Base-by-base conservation (phyloP, 352 stramenopile species). In the Globisporangium heterothallicum region DNA sequence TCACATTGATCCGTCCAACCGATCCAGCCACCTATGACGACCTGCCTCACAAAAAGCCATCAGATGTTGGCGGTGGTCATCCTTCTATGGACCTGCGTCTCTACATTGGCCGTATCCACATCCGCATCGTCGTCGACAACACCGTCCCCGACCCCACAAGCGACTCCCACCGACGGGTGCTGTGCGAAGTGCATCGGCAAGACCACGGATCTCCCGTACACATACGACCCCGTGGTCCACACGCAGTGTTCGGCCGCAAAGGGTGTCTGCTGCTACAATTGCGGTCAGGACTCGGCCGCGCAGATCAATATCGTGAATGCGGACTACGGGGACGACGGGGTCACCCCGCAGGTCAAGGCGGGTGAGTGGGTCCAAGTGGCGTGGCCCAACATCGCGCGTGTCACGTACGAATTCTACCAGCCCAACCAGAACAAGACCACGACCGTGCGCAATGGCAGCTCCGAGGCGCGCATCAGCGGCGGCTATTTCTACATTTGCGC, bases 251-350 rank as follows among this genome's bases (percentile, higher is more conserved):
- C 66, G 19, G 68, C 58, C 30, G 66, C 70, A 1, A 72, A 63
- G 30, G 75, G 78, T 27, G 68, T 89, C 21, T 89, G 78, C 57
- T 89, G 78, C 70, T 89, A 81, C 62, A 68, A 84, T 56, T 89
- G 78, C 64, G 69, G 71, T 22, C 42, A 51, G 16, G 56, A 66
- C 16, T 22, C 25, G 19, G 51, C 57, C 4, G 30, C 58, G 9
- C 49, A 59, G 32, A 54, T 64, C 34, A 63, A 44, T 8, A 27
- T 74, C 25, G 53, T 59, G 35, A 70, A 74, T 25, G 65, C 54
- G 13, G 63, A 57, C 8, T 64, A 74, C 47, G 70, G 70, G 13
- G 53, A 61, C n/a, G 75, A 89, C 53, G 78, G 78, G 24, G 61
- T 72, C 0, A 87, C 78, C 21, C 74, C 77, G 1, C 45, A 74